These are phyloP conservation scores for Melastoma malabathricum DNA, from an alignment of 345 rosid genomes.

Conservation along the genomic window DNA sequence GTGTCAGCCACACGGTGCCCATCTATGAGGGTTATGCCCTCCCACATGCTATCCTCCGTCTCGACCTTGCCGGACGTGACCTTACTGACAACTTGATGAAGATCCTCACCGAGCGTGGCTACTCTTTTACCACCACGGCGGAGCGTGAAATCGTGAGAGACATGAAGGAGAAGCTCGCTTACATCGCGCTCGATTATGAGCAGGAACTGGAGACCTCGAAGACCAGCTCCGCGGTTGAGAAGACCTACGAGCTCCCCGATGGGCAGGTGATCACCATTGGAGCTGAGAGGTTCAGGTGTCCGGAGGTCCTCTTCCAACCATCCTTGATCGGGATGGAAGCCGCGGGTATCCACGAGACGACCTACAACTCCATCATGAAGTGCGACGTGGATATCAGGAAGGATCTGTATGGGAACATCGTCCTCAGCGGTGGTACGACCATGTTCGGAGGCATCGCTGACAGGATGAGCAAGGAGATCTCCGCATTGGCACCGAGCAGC, in stretches of 20 bases:
- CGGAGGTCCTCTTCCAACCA: slow-evolving; percentile 93
- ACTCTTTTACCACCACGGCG: slow-evolving; percentile 89
- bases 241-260: slow-evolving; percentile 75
- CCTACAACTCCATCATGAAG: slow-evolving; percentile 89
- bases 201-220: slow-evolving; percentile 89
- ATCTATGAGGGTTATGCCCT: slow-evolving; percentile 85
- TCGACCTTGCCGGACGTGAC: slow-evolving; percentile 86
- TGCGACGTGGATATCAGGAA: slow-evolving; percentile 85
- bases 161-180: slow-evolving; percentile 86
- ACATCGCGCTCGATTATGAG: slow-evolving; percentile 84
- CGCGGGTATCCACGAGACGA: slow-evolving; percentile 84
- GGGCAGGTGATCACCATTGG: slow-evolving; percentile 93
- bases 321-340: slow-evolving; percentile 96
- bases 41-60: slow-evolving; percentile 85
- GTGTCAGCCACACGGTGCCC: slow-evolving; percentile 89
- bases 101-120: slow-evolving; percentile 89
- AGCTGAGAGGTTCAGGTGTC: slow-evolving; percentile 83
- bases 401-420: slow-evolving; percentile 82
- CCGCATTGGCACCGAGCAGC: slow-evolving; percentile 89
- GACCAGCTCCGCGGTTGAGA: slow-evolving; percentile 74
- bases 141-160: slow-evolving; percentile 97
- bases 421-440: slow-evolving; percentile 88
- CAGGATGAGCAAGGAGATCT: slow-evolving; percentile 90
- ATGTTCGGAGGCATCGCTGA: slow-evolving; percentile 89
- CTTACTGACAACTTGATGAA: slow-evolving; percentile 81